Evolutionary conservation across 441 rosid genomes (phyloP), one percentile per base, ranked within the genome.

Genomic region (Brassica hybrid): DNA sequence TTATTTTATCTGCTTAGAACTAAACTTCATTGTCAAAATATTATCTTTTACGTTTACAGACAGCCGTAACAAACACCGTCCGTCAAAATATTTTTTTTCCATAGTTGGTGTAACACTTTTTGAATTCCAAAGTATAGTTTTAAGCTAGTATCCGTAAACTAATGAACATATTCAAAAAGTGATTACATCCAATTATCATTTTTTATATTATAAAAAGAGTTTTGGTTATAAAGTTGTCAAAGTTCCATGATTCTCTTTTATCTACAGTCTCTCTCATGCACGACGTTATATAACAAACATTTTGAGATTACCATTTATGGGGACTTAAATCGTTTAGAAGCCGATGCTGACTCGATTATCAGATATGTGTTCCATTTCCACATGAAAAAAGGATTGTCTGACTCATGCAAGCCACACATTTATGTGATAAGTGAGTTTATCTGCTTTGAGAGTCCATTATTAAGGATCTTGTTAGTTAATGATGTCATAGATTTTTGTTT

Each of bases 361-460:
- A 59, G 63, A 57, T 62, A 57, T 62, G 65, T 23, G 13, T 50
- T 54, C 45, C 56, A 69, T 48, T 50, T 54, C 23, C 70, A 76
- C 64, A 63, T 69, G 65, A 69, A 32, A 21, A 61, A 69, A 69
- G 41, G 69, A 36, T 69, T 13, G 30, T 69, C n/a, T 34, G 74
- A 38, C 75, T 52, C 30, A 69, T 17, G 65, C 75, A 69, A 63
- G 11, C 75, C 71, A 69, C 74, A 36, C 23, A 76, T 69, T 52
- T 69, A 76, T 62, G 57, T 76, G 70, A 70, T 62, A 14, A 36
- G 13, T 62, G 38, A 61, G 32, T 41, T 69, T 76, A 52, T 76
- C 75, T 69, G 38, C 58, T 61, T 69, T 54, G 34, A 34, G 14
- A 65, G 64, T 34, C 41, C 9, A 59, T 18, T 18, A 57, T 67